phyloP scores from a whole-genome alignment of 345 rosid genomes.

The Populus euphratica region DNA sequence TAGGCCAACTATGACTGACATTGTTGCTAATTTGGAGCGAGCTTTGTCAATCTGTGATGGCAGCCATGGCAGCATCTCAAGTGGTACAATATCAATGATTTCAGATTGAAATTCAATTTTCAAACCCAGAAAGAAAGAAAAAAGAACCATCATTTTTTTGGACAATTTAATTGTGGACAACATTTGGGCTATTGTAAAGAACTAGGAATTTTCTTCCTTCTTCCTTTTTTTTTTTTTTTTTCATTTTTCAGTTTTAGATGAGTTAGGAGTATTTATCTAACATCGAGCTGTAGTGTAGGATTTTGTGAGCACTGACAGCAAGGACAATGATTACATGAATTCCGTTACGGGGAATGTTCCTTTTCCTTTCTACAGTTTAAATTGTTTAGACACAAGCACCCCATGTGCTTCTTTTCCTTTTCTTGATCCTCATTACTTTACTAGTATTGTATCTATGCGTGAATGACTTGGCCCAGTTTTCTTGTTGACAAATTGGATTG shows the following conservation, averaged over 20 bases:
- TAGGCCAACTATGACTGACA: slow-evolving; percentile 60
- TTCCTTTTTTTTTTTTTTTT: no score
- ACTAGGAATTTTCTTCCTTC: slow-evolving; percentile 7
- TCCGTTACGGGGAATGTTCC: background rate
- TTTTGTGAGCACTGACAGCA: slow-evolving; percentile 24
- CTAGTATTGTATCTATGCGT: no score
- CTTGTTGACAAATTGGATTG: background rate
- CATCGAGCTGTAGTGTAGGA: slow-evolving; percentile 32
- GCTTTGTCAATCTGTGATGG: slow-evolving; percentile 48
- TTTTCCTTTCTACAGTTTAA: background rate
- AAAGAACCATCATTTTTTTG: background rate
- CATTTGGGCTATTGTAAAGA: slow-evolving; percentile 31
- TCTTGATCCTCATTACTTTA: no score
- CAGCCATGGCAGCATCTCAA: slow-evolving; percentile 62
- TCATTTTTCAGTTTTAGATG: background rate
- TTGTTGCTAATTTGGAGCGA: slow-evolving; percentile 65
- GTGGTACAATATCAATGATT: slow-evolving; percentile 48
- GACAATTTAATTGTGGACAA: slow-evolving; percentile 6
- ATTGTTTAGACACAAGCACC: background rate
- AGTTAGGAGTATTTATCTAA: slow-evolving; percentile 11
- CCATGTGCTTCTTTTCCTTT: background rate
- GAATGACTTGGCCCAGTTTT: background rate
- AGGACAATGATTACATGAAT: slow-evolving; percentile 25
- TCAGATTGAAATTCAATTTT: slow-evolving; percentile 37
- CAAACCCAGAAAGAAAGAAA: background rate